Conservation (phyloP, 2,329 filamentous ascomycete genomes). For the Sordariomycetes sp. region DNA sequence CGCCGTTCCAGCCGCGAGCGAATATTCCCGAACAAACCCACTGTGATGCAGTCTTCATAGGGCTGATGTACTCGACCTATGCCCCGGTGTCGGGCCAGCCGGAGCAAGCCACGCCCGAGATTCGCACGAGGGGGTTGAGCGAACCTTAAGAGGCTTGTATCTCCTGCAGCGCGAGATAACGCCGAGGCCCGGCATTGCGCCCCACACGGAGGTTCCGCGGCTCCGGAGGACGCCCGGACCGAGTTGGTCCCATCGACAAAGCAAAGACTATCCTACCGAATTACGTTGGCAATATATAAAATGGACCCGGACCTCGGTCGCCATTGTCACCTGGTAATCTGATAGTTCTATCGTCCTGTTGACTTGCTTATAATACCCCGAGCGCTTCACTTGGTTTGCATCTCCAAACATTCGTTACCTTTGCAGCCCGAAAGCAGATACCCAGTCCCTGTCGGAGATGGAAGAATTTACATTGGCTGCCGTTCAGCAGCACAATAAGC, state of each 20-base stretch:
- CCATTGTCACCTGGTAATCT: too few relatives aligned
- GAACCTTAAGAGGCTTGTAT: neutral
- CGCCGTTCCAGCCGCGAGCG: too few relatives aligned
- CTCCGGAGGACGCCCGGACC: neutral
- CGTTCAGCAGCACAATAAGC: conserved; percentile 36
- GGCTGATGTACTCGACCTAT: too few relatives aligned
- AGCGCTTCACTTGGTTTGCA: neutral
- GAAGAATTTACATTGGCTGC: conserved; percentile 19
- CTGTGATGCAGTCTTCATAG: too few relatives aligned
- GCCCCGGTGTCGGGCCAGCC: too few relatives aligned
- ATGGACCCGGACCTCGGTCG: neutral
- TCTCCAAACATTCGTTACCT: neutral
- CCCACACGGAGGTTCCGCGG: too few relatives aligned
- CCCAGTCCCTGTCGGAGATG: neutral
- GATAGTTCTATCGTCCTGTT: too few relatives aligned
- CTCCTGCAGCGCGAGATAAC: neutral
- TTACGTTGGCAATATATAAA: neutral
- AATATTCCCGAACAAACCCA: too few relatives aligned
- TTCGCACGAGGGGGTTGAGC: neutral
- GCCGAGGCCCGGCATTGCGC: too few relatives aligned
- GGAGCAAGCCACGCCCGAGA: neutral
- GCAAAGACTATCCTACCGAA: neutral
- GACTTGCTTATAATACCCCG: neutral
- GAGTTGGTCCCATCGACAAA: neutral
- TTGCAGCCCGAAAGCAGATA: too few relatives aligned